Conservation (phyloP, 1,284 basidiomycete genomes). For the Tylopilus sp. region DNA sequence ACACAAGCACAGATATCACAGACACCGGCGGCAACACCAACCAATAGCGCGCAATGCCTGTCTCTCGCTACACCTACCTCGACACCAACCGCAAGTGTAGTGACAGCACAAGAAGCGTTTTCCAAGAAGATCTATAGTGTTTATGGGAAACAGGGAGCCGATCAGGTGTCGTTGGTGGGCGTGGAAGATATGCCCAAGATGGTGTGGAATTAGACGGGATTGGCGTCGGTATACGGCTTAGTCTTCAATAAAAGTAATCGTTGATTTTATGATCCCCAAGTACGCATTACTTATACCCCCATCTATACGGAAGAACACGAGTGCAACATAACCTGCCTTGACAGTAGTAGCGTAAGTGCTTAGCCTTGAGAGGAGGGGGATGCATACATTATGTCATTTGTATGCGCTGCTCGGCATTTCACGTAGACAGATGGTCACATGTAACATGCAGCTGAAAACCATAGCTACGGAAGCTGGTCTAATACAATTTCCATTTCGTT, state of each 20-base stretch:
- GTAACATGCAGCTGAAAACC: not conserved
- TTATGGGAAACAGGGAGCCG: constrained; percentile 21
- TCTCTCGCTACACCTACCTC: constrained; percentile 38
- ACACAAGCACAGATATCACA: constrained; percentile 41
- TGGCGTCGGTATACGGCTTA: constrained; percentile 13
- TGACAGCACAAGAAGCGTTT: constrained; percentile 17
- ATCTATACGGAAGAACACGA: not conserved
- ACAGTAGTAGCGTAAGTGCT: not conserved
- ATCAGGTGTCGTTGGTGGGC: constrained; percentile 26
- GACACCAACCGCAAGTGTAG: constrained; percentile 32
- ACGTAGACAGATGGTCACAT: not conserved
- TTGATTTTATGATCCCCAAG: not conserved
- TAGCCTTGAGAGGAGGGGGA: not conserved
- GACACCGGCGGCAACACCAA: constrained; percentile 37
- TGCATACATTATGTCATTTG: constrained; percentile 9
- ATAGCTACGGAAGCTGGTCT: constrained; percentile 31
- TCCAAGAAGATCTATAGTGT: constrained; percentile 20
- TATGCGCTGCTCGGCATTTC: not conserved
- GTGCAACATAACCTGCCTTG: not conserved
- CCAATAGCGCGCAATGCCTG: constrained; percentile 35
- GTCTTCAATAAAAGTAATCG: not conserved
- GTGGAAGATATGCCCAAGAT: constrained; percentile 26
- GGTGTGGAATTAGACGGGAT: constrained; percentile 39
- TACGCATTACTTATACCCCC: not conserved
- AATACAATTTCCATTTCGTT: constrained; percentile 67